These are phyloP conservation scores for Cinnamomum chago DNA, from an alignment of 164 flowering plant genomes.

Conservation along the genomic window DNA sequence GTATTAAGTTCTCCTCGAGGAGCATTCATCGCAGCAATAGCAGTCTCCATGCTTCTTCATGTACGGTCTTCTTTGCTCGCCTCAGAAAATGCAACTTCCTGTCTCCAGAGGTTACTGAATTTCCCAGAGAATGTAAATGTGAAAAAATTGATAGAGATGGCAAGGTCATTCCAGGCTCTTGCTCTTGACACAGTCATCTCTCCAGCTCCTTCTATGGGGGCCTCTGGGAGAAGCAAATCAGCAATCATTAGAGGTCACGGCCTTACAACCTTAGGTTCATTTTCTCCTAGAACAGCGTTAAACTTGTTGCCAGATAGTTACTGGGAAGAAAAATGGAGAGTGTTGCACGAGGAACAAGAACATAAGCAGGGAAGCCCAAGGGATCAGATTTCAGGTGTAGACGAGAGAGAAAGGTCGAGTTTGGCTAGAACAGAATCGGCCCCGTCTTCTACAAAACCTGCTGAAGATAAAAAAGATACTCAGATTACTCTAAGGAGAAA, in stretches of 20 bases:
- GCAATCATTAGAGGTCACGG: constrained; percentile 37
- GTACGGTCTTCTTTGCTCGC: constrained; percentile 86
- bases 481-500: constrained; percentile 58
- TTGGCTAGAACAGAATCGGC: constrained; percentile 68
- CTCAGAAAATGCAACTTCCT: constrained; percentile 78
- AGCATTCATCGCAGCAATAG: constrained; percentile 72
- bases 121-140: constrained; percentile 63
- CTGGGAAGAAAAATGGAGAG: constrained; percentile 98
- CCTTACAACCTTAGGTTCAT: constrained; percentile 41
- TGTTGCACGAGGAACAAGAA: constrained; percentile 66
- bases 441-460: constrained; percentile 42
- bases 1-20: constrained; percentile 62
- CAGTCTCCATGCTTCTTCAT: constrained; percentile 85
- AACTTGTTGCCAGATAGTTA: constrained; percentile 68
- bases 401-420: constrained; percentile 38
- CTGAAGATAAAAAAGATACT: constrained; percentile 22
- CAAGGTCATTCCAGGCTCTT: constrained; percentile 66
- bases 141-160: constrained; percentile 62
- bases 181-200: constrained; percentile 47
- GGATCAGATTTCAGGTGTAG: constrained; percentile 28
- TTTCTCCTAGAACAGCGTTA: constrained; percentile 52
- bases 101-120: constrained; percentile 82
- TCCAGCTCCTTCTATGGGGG: constrained; percentile 19
- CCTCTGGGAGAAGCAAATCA: constrained; percentile 33
- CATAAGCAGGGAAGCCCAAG: constrained; percentile 24